These are phyloP conservation scores for Scutellaria galericulata DNA, from an alignment of 257 asterid genomes.

Conservation along the genomic window DNA sequence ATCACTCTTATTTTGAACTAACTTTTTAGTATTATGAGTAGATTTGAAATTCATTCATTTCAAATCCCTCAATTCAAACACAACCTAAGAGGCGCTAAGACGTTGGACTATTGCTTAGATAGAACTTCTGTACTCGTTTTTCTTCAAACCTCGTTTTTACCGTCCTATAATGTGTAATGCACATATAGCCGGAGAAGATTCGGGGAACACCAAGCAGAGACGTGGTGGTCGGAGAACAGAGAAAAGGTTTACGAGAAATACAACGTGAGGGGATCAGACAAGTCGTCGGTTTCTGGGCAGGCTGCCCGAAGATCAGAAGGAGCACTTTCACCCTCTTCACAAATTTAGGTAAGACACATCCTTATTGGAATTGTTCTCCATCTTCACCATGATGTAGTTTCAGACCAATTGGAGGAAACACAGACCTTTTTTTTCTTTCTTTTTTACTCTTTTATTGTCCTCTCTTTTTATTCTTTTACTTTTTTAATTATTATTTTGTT, in stretches of 20 bases:
- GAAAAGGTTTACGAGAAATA: constrained; percentile 85
- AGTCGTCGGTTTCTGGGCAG: constrained; percentile 74
- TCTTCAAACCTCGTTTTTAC: neutral
- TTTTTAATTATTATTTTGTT: constrained; percentile 27
- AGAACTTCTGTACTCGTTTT: neutral
- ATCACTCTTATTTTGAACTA: too few species aligned
- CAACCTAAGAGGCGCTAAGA: too few species aligned
- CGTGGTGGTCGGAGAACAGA: constrained; percentile 99
- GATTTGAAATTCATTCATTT: too few species aligned
- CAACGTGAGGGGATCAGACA: constrained; percentile 88
- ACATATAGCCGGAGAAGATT: constrained; percentile 85
- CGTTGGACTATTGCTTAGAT: neutral
- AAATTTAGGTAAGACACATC: constrained; percentile 48
- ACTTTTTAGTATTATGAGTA: too few species aligned
- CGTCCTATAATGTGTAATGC: neutral
- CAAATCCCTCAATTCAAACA: too few species aligned
- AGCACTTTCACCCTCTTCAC: constrained; percentile 75
- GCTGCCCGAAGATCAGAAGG: constrained; percentile 78
- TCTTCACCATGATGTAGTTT: constrained; percentile 39
- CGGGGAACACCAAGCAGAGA: constrained; percentile 98
- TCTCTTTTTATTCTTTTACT: constrained; percentile 3
- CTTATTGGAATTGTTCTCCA: constrained; percentile 22
- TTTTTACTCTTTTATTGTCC: constrained; percentile 18
- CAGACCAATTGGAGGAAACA: constrained; percentile 40
- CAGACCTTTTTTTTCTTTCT: constrained; percentile 22